A percentile compares a stretch with the other conserved stretches of the same genome.
Conservation (phyloP, 352 stramenopile species). For the Pythium aquatile region DNA sequence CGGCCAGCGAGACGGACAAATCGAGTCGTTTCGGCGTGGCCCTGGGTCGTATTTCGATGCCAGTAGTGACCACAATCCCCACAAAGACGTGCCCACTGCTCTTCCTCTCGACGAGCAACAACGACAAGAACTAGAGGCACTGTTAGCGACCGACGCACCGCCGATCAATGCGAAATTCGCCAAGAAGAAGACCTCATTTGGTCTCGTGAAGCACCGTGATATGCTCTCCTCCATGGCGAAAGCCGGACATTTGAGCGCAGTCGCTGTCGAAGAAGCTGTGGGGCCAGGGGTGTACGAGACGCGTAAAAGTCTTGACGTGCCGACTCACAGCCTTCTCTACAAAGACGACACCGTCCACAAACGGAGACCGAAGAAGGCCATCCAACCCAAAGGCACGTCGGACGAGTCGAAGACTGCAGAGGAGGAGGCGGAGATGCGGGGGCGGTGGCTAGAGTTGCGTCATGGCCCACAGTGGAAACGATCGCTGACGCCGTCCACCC, state of each 20-base stretch:
- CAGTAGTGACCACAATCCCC: not conserved
- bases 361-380: not conserved
- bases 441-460: conserved; percentile 10
- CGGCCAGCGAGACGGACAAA: conserved; percentile 2
- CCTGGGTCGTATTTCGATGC: conserved; percentile 31
- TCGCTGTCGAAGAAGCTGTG: conserved; percentile 27
- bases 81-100: not conserved
- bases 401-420: not conserved
- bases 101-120: conserved; percentile 23
- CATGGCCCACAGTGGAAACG: conserved; percentile 12
- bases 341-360: conserved; percentile 13
- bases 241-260: conserved; percentile 40
- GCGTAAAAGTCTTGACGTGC: conserved; percentile 22
- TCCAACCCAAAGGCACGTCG: not conserved
- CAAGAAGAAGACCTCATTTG: conserved; percentile 18
- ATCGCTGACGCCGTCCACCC: not conserved
- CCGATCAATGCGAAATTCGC: not conserved
- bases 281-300: conserved; percentile 38
- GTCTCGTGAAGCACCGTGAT: conserved; percentile 32
- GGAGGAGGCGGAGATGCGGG: not conserved
- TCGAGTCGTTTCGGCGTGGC: conserved; percentile 39
- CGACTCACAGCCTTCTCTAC: conserved; percentile 46
- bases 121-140: conserved; percentile 11
- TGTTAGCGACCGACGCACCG: conserved; percentile 5
- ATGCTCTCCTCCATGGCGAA: conserved; percentile 46